Conservation (phyloP, 2,329 filamentous ascomycete species). For the Aureobasidium musti region DNA sequence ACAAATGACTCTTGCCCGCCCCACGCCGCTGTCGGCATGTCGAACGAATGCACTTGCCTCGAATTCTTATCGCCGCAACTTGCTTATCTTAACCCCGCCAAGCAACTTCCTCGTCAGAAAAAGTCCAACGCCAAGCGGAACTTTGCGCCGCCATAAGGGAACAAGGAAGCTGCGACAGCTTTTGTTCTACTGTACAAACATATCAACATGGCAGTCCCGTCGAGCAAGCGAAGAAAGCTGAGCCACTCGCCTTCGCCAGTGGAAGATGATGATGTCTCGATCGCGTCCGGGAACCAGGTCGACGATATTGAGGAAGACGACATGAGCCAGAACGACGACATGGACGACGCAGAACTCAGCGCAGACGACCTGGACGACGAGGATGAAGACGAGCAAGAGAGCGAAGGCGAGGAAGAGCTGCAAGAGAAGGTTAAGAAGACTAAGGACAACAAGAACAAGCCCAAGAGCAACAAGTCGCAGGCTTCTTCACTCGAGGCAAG, state of each 20-base stretch:
- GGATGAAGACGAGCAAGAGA: background rate
- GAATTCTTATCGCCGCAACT: background rate
- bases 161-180: slow-evolving; percentile 4
- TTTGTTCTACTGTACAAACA: background rate
- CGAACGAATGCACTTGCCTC: slow-evolving; percentile 1
- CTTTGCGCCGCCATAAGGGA: background rate
- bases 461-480: slow-evolving; percentile 30
- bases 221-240: slow-evolving; percentile 41
- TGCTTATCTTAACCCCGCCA: background rate
- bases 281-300: slow-evolving; percentile 36
- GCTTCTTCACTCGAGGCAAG: slow-evolving; percentile 29
- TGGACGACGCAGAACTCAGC: slow-evolving; percentile 30
- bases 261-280: slow-evolving; percentile 38
- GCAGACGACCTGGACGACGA: slow-evolving; percentile 27
- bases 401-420: slow-evolving; percentile 15
- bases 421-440: slow-evolving; percentile 4
- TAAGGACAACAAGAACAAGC: slow-evolving; percentile 24
- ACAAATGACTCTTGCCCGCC: slow-evolving; percentile 1
- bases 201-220: slow-evolving; percentile 36
- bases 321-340: slow-evolving; percentile 29
- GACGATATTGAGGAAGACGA: slow-evolving; percentile 29
- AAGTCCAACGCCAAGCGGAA: slow-evolving; percentile 15
- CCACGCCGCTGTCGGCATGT: slow-evolving; percentile 17
- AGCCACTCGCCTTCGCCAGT: slow-evolving; percentile 39
- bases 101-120: background rate